Evolutionary conservation across 176 grass and related monocot species (phyloP), one percentile per base, ranked within the genome.

Genomic region (Coix lacrymajobi): DNA sequence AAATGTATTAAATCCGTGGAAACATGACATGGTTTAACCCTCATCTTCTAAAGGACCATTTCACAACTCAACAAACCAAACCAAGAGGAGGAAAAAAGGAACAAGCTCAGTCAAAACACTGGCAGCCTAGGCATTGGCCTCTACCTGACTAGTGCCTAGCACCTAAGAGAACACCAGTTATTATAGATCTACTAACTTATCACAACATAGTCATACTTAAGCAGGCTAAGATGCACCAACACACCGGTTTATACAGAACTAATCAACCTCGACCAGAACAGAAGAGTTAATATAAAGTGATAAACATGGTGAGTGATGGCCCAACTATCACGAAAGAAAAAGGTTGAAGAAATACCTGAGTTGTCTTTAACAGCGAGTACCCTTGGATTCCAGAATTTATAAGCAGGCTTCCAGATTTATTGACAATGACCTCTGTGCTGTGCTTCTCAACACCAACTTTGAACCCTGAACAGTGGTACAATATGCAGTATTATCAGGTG

Each of bases 301-400:
- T 24, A 65, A 30, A 43, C 62, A 37, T 69, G 30, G 40, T 44
- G 51, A 64, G 54, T 45, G 32, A 66, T 58, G 69, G 22, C 56
- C 10, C 51, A 1, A 78, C 34, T 11, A 73, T 11, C 17, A 89
- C 2, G 8, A 11, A 81, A 10, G 48, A 41, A 45, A 34, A 16
- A 11, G 29, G 15, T 71, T 15, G 19, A 80, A 78, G 51, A 72
- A 78, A 34, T 69, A 97, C 96, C 96, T 93, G 90, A 88, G 96
- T 98, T 63, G 92, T 93, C 77, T 98, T 98, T 67, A 98, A 73
- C 66, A 98, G 36, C 16, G 96, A 89, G 48, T 93, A 88, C 30
- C 86, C 89, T 87, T 95, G 89, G 56, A 98, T 81, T 88, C 93
- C 93, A 80, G 96, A 98, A 74, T 81, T 80, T 85, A 98, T 89